These are phyloP conservation scores for Mangifera indica DNA, from an alignment of 345 rosid species.

Conservation along the genomic window DNA sequence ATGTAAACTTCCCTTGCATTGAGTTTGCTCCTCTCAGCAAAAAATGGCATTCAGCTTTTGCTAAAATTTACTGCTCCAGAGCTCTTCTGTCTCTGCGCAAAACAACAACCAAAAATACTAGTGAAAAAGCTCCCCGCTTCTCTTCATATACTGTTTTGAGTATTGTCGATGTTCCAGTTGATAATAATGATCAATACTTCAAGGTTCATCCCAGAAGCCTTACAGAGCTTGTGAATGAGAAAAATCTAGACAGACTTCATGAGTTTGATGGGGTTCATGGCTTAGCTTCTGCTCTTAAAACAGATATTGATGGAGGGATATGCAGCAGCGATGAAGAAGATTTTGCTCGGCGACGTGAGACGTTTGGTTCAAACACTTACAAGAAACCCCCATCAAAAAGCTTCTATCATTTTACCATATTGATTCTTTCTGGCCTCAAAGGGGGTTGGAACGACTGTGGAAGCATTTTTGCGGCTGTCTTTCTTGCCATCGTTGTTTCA, in stretches of 20 bases:
- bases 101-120: no score
- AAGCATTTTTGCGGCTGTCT: conserved; percentile 55
- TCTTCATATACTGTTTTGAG: no score
- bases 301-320: conserved; percentile 41
- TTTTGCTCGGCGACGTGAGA: conserved; percentile 35
- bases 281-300: conserved; percentile 40
- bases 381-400: conserved; percentile 58
- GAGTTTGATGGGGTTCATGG: conserved; percentile 41
- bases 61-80: conserved; percentile 50
- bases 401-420: conserved; percentile 46
- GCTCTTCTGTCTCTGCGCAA: conserved; percentile 23
- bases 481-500: conserved; percentile 53
- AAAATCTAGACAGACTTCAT: conserved; percentile 29
- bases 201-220: conserved; percentile 33
- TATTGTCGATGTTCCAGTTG: no score
- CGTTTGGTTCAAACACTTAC: conserved; percentile 64
- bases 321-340: conserved; percentile 31
- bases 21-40: conserved; percentile 36
- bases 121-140: no score
- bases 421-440: conserved; percentile 54
- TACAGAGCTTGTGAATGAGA: conserved; percentile 39
- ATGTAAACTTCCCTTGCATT: conserved; percentile 21
- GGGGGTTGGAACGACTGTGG: conserved; percentile 83
- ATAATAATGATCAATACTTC: conserved; percentile 17
- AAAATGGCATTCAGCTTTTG: conserved; percentile 58